phyloP scores from a whole-genome alignment of 257 asterid genomes.

The Solanum pinnatisectum region DNA sequence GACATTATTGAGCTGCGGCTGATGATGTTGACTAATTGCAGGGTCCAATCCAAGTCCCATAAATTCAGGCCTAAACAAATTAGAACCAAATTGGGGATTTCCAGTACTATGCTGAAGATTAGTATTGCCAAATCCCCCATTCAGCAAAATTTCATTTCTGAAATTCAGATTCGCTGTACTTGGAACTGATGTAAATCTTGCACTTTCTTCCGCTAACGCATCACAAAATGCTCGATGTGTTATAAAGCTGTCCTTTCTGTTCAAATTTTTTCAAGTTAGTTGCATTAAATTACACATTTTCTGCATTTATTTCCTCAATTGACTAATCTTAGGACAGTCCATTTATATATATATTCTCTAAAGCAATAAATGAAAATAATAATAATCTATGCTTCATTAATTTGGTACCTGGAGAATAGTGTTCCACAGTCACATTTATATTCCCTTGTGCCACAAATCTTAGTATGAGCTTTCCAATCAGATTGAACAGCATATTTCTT shows the following conservation, averaged over 20 bases:
- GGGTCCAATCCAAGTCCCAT: constrained; percentile 7
- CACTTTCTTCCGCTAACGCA: constrained; percentile 14
- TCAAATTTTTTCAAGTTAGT: neutral
- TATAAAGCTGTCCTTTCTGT: constrained; percentile 17
- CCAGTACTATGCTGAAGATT: neutral
- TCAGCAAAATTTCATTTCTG: neutral
- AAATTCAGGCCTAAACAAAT: constrained; percentile 2
- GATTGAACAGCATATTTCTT: constrained; percentile 13
- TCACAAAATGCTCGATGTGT: constrained; percentile 19
- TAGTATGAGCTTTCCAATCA: constrained; percentile 14
- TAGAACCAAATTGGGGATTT: neutral
- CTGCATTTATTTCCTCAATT: neutral
- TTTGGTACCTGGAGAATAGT: constrained; percentile 11
- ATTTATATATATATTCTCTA: neutral
- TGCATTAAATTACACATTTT: neutral
- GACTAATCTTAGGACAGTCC: neutral
- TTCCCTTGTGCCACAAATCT: constrained; percentile 18
- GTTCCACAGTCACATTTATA: constrained; percentile 21
- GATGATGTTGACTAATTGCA: neutral
- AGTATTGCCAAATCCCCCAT: neutral
- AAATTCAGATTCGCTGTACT: neutral
- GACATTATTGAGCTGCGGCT: neutral
- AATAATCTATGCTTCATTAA: neutral
- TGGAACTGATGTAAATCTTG: neutral
- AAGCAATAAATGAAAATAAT: neutral